These are phyloP conservation scores for Tagetes erecta DNA, from an alignment of 129 eudicot genomes.

Conservation along the genomic window DNA sequence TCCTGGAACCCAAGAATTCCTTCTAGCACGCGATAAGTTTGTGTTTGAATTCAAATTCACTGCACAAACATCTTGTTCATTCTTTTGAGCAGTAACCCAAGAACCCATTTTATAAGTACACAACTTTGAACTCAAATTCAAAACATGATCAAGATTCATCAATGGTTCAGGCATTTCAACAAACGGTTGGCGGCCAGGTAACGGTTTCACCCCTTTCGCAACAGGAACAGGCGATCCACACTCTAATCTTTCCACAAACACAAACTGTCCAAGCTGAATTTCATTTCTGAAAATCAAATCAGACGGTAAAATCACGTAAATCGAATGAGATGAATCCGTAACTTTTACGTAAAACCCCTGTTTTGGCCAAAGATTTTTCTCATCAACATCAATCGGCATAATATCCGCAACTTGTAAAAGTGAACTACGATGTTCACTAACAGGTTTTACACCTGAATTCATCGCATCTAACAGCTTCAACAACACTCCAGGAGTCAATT, in stretches of 20 bases:
- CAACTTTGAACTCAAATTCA: constrained; percentile 15
- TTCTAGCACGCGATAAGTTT: constrained; percentile 38
- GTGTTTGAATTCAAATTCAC: constrained; percentile 21
- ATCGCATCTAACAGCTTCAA: constrained; percentile 66
- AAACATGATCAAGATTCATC: constrained; percentile 34
- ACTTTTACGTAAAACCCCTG: constrained; percentile 80
- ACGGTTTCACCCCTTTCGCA: constrained; percentile 66
- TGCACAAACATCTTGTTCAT: constrained; percentile 25
- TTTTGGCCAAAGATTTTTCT: constrained; percentile 72
- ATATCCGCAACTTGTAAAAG: constrained; percentile 79
- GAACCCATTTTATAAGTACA: constrained; percentile 57
- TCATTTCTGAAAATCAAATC: constrained; percentile 79
- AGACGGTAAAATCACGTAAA: constrained; percentile 69
- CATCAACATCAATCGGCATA: constrained; percentile 88
- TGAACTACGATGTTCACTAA: constrained; percentile 67
- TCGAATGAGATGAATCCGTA: constrained; percentile 85
- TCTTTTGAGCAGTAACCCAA: constrained; percentile 53
- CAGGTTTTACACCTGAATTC: constrained; percentile 67
- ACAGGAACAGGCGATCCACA: constrained; percentile 86
- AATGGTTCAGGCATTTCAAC: constrained; percentile 78
- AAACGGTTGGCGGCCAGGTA: constrained; percentile 86
- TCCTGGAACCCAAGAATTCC: constrained; percentile 77
- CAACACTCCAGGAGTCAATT: constrained; percentile 77
- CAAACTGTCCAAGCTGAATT: constrained; percentile 86
- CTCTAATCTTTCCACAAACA: constrained; percentile 69